Base-by-base conservation (phyloP, 768 basidiomycete species). In the Boletus eberwhitei region DNA sequence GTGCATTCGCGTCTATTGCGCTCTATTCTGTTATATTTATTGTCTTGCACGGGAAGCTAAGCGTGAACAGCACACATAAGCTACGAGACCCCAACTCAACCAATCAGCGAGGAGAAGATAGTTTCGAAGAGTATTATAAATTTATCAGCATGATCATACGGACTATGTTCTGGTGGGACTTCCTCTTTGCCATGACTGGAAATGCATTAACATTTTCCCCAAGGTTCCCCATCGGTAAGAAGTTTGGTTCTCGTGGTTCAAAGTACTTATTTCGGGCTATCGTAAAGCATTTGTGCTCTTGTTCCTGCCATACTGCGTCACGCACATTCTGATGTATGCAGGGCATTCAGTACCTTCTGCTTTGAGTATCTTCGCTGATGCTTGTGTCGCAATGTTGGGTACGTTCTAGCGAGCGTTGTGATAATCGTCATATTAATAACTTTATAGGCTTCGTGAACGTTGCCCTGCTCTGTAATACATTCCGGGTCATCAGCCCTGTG, bases 91-190 rank as follows among this genome's bases (percentile, higher is more conserved):
- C 85, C 31, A 78, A 72, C 36, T 62, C 83, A 48, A 74, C 80
- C 58, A 78, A 76, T 29, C 68, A 78, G 34, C 73, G 74, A 50
- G 72, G 78, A 52, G 79, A 77, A 75, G 71, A 60, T 34, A 54
- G 55, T 24, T 67, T 63, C 22, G 75, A 78, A 48, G 78, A 79
- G 51, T 88, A 88, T 62, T 78, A 81, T 53, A 76, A 73, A 24
- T 87, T 88, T 63, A 75, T 89, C 26, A 74, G 74, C 31, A 75
- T 77, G n/a, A 76, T 91, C 49, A 79, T 84, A 26, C 75, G 79
- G 55, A 83, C 79, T 53, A 86, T 89, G 85, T 73, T 88, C 42
- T 90, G 86, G 88, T 88, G 59, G 52, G 80, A 67, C 31, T 34
- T 62, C 6, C 19, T 36, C 24, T 5, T 39, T 47, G 34, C n/a